Base-by-base conservation (phyloP, 2,329 filamentous ascomycete species). In the Talaromyces sp. region DNA sequence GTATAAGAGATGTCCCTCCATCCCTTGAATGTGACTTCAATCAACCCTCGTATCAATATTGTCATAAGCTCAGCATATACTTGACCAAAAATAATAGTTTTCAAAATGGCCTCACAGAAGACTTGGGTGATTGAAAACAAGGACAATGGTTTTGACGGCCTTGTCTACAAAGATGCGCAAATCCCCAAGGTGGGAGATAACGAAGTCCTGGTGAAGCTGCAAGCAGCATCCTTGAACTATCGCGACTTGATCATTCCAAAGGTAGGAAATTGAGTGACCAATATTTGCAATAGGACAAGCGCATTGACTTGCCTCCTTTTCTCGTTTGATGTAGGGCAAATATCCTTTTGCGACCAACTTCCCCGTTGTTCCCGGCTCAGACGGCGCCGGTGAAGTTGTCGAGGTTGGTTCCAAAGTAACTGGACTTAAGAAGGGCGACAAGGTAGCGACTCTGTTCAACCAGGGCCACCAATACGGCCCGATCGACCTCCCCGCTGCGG, bases 161-260 rank as follows among this genome's bases (percentile, higher is more conserved):
- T 91, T 35, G 71, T 78, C 62, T 81, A 82, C 61, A 73, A 80
- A 54, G 75, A 80, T 43, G 78, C 73, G 0, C 64, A 79, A 1
- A 65, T 90, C 2, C 85, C 86, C 13, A 72, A 83, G 58, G 66
- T 87, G 1, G 87, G 87, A 42, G 87, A 90, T 49, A 82, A 82
- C 56, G 85, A 92, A 22, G 87, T 91, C 5, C 79, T 92, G 30
- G 84, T 92, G 61, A 88, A 87, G 70, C 77, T 81, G 1, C 63
- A 76, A n/a, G 78, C 74, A 3, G 78, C 75, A 0, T 77, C 77
- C 11, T 64, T 82, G 46, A 81, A 81, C 55, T 80, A 80, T 53
- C 71, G 79, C 20, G 79, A 81, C 29, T 60, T 81, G 8, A 69
- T 73, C 14, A 79, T 81, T 46, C 72, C 75, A 0, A 68, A 74